These are phyloP conservation scores for Boletus patriciae DNA, from an alignment of 768 basidiomycete species.

Conservation along the genomic window DNA sequence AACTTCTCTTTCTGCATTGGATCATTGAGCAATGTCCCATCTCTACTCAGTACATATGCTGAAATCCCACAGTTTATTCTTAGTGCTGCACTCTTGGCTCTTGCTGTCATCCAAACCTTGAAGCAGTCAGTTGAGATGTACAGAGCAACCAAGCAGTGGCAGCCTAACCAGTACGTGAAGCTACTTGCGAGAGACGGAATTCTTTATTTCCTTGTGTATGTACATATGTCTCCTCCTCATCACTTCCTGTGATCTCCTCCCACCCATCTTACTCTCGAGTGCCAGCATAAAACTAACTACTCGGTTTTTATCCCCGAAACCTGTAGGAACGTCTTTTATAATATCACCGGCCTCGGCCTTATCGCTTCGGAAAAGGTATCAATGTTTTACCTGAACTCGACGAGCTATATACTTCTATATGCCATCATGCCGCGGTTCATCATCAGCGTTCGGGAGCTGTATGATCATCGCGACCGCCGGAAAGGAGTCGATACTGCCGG, in stretches of 20 bases:
- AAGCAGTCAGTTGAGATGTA: neutral
- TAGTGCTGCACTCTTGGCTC: neutral
- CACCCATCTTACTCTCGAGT: too few species aligned
- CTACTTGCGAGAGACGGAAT: neutral
- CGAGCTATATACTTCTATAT: too few species aligned
- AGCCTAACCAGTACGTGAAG: neutral
- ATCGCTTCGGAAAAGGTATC: too few species aligned
- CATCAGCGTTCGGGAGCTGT: conserved; percentile 5
- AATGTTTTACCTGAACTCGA: neutral
- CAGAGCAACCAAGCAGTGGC: neutral
- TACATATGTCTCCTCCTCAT: neutral
- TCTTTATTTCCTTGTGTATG: neutral
- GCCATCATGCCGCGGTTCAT: conserved; percentile 4
- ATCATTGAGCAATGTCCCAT: neutral
- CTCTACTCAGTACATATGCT: neutral
- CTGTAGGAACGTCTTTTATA: neutral
- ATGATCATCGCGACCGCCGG: neutral
- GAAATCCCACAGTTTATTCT: neutral
- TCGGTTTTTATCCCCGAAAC: neutral
- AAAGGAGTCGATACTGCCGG: conserved; percentile 8
- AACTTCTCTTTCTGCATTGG: neutral
- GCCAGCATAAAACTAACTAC: neutral
- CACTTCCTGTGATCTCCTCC: too few species aligned
- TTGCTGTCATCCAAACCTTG: neutral
- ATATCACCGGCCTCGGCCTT: neutral